These are phyloP conservation scores for Neurospora sp. DNA, from an alignment of 495 filamentous ascomycete genomes.

Conservation along the genomic window DNA sequence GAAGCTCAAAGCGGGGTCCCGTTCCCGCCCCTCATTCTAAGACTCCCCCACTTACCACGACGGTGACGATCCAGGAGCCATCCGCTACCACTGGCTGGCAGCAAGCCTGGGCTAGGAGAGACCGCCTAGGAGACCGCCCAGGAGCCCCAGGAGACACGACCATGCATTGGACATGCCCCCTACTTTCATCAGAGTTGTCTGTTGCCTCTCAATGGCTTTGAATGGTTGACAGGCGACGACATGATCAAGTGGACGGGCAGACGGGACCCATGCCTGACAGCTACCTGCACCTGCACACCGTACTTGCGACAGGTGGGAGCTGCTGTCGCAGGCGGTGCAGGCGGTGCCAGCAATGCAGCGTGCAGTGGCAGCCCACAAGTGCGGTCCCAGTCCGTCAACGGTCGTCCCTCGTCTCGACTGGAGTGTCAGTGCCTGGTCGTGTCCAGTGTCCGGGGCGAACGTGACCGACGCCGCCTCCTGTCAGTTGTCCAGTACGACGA, in stretches of 20 bases:
- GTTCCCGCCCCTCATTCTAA: not conserved
- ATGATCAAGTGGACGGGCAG: not conserved
- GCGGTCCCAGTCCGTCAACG: not conserved
- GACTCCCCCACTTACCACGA: not conserved
- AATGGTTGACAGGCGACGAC: not conserved
- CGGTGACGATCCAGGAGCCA: not conserved
- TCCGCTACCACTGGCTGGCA: not conserved
- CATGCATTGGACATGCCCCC: not conserved
- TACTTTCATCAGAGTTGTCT: not conserved
- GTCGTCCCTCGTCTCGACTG: not conserved
- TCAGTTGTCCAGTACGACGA: not conserved
- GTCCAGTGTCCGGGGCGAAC: not conserved
- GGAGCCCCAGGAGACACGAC: not conserved
- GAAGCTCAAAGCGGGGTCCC: not conserved
- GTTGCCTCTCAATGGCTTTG: not conserved
- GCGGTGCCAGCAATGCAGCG: not conserved
- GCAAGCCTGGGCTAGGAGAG: not conserved
- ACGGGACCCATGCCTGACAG: not conserved
- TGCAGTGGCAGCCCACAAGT: not conserved
- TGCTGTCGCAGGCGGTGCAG: not conserved
- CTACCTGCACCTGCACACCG: not conserved
- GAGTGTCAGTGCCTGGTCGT: too few species aligned
- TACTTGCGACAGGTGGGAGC: not conserved
- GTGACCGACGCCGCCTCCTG: not conserved
- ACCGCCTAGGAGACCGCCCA: not conserved